phyloP scores from a whole-genome alignment of 163 green algal genomes.

The Scenedesmus sp. region DNA sequence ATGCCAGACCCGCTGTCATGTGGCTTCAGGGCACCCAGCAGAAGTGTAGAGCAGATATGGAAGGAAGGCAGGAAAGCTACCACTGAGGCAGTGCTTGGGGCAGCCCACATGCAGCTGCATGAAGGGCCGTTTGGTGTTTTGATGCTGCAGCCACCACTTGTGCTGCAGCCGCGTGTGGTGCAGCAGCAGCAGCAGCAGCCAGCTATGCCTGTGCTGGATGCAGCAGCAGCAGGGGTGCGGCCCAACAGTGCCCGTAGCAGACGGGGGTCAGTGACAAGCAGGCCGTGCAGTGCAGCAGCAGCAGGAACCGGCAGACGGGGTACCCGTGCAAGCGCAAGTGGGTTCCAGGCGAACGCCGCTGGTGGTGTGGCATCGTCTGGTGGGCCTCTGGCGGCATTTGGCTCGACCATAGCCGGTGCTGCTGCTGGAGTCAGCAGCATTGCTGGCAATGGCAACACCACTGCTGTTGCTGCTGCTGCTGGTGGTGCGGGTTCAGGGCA shows the following conservation, averaged over 20 bases:
- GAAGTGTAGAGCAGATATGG: conserved; percentile 40
- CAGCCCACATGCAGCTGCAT: not conserved
- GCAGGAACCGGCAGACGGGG: not conserved
- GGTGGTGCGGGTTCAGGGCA: not conserved
- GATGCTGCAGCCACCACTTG: not conserved
- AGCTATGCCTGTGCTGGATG: not conserved
- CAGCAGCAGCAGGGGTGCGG: not conserved
- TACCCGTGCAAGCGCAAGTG: not conserved
- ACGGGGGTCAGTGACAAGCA: not conserved
- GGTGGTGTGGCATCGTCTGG: not conserved
- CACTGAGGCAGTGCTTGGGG: not conserved
- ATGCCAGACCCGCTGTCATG: not conserved
- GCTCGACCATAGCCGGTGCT: not conserved
- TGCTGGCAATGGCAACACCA: not conserved
- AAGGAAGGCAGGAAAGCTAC: conserved; percentile 27
- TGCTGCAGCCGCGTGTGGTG: conserved; percentile 15
- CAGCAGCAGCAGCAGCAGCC: conserved; percentile 18
- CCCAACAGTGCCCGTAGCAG: not conserved
- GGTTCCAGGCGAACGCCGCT: too few species aligned
- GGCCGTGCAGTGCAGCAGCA: not conserved
- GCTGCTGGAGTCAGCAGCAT: not conserved
- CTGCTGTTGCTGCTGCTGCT: not conserved
- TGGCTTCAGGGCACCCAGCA: not conserved
- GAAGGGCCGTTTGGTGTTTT: not conserved
- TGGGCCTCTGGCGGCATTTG: not conserved